Conservation (phyloP, 2,329 filamentous ascomycete species). For the Fusarium hostae region DNA sequence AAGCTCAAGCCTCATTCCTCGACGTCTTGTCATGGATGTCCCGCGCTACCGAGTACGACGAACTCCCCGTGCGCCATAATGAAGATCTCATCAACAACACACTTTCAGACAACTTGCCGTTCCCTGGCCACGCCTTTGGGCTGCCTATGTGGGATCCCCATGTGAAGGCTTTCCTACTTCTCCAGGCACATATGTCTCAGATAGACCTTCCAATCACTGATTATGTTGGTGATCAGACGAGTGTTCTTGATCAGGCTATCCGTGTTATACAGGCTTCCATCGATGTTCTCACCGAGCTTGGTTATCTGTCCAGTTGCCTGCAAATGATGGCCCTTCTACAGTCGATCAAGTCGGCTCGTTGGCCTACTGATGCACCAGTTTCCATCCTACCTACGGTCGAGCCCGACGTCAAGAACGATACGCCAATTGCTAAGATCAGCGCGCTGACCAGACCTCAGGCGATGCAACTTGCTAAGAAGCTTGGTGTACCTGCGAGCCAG, state of each 20-base stretch:
- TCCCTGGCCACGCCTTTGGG: conserved; percentile 67
- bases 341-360: conserved; percentile 90
- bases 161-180: conserved; percentile 91
- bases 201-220: conserved; percentile 94
- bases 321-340: conserved; percentile 89
- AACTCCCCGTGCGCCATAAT: conserved; percentile 96
- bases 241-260: conserved; percentile 93
- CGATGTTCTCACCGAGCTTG: conserved; percentile 92
- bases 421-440: conserved; percentile 57
- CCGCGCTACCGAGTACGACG: conserved; percentile 93
- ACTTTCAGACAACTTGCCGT: conserved; percentile 82
- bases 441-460: conserved; percentile 50
- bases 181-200: conserved; percentile 95
- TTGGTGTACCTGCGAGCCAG: conserved; percentile 60
- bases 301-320: conserved; percentile 78
- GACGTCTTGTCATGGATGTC: conserved; percentile 94
- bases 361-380: conserved; percentile 84
- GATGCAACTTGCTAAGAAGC: conserved; percentile 59
- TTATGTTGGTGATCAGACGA: conserved; percentile 93
- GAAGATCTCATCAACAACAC: conserved; percentile 97
- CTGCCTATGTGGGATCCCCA: conserved; percentile 98
- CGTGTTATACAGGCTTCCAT: conserved; percentile 97
- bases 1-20: conserved; percentile 78
- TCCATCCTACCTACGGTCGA: conserved; percentile 82
- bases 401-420: conserved; percentile 54